Evolutionary conservation across 2,329 filamentous ascomycete genomes (phyloP).

Genomic region (Sclerotinia trifoliorum): DNA sequence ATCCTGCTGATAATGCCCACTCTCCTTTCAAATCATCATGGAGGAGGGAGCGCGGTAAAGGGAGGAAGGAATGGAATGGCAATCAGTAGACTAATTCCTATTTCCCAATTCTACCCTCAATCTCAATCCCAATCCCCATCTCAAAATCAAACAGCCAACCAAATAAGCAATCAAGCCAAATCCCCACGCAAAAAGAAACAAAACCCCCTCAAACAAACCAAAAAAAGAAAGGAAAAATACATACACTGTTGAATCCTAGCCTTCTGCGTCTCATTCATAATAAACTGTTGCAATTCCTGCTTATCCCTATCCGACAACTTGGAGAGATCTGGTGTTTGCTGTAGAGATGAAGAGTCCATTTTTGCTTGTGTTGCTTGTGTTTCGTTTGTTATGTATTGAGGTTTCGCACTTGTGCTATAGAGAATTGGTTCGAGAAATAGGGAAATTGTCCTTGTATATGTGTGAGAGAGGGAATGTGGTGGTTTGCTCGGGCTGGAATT

Average conservation of each 20-base stretch:
- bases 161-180: background rate
- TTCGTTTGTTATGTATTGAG: conserved; percentile 40
- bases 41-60: no score
- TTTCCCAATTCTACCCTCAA: no score
- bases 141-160: background rate
- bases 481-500: background rate
- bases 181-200: background rate
- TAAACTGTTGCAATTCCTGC: conserved; percentile 81
- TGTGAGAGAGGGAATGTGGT: background rate
- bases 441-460: background rate
- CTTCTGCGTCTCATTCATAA: conserved; percentile 82
- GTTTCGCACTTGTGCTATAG: background rate
- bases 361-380: background rate
- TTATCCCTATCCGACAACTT: conserved; percentile 80
- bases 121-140: no score
- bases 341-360: conserved; percentile 35
- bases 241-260: conserved; percentile 58
- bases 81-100: no score
- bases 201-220: background rate
- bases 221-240: conserved; percentile 29
- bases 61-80: no score
- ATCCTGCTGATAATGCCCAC: no score
- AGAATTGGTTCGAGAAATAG: background rate
- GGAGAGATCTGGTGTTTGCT: conserved; percentile 55
- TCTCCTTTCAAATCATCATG: no score